Base-by-base conservation (phyloP, 352 stramenopile genomes). In the Pythium rishiriense region DNA sequence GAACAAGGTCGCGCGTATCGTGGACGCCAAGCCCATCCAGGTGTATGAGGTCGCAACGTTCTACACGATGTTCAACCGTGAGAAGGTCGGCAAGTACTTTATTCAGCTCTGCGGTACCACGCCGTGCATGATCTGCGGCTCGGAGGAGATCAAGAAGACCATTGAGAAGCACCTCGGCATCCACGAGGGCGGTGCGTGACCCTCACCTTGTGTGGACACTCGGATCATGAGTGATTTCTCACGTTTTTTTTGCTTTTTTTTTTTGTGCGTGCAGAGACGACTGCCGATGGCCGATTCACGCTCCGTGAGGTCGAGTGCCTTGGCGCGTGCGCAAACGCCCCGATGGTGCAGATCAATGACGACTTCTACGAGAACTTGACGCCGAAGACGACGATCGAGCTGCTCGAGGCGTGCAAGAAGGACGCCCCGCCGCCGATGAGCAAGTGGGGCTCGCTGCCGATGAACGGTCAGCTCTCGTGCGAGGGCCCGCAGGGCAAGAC, bases 281-380 rank as follows among this genome's bases (percentile, higher is more conserved):
- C 87, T 15, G 62, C 74, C 22, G 87, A 96, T 52, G 84, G 85
- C 15, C 73, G 72, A 62, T 96, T 96, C 76, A 99, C 98, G 58
- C 83, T 99, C 50, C 81, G 97, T 53, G 97, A 99, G 76, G 97
- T 99, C 24, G 98, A 99, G 70, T 99, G 98, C 80, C 88, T 99
- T 35, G 98, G 98, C 52, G 95, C 97, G 8, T 99, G 98, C 83
- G 90, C 98, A 6, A 99, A 99, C 84, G 98, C 98, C 10, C 98
- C 98, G 53, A 99, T 99, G 98, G 87, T 99, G 49, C 97, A 99
- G 87, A 96, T 99, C 70, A 99, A 99, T 79, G 97, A 99, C 81
- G 97, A 99, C 82, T 99, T 98, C 62, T 93, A 96, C 69, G 97
- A 99, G 75, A 99, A 98, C 82, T 83, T 99, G 78, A 99, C 96